Evolutionary conservation across 2,329 filamentous ascomycete genomes (phyloP).

Genomic region (Aspergillus sp.): DNA sequence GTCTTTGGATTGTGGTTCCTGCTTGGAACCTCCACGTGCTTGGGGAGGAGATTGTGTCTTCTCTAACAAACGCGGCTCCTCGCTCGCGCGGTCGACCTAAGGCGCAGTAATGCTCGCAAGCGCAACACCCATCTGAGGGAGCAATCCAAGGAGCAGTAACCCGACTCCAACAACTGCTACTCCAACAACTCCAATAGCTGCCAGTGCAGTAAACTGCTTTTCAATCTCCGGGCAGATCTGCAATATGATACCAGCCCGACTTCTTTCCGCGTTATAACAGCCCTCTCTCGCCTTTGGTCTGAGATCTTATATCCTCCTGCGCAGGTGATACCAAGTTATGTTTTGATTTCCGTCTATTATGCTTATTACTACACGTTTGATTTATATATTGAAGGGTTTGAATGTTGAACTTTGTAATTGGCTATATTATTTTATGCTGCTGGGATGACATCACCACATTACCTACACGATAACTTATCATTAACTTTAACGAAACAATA

Average conservation of each 20-base stretch:
- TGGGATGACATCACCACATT: slow-evolving; percentile 3
- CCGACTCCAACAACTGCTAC: no score
- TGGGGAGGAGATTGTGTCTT: slow-evolving; percentile 61
- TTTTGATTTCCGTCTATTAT: neutral
- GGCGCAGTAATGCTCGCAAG: slow-evolving; percentile 18
- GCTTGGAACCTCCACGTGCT: slow-evolving; percentile 62
- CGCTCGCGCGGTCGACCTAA: slow-evolving; percentile 30
- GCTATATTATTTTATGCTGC: neutral
- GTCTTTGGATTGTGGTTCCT: slow-evolving; percentile 64
- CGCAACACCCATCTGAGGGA: no score
- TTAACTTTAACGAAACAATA: neutral
- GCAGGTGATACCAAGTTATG: neutral
- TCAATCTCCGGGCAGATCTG: no score
- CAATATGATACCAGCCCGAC: neutral
- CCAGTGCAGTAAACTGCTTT: no score
- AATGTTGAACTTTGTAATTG: neutral
- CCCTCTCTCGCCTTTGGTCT: neutral
- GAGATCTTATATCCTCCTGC: neutral
- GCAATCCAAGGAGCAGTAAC: no score
- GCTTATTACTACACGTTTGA: neutral
- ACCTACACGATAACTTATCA: neutral
- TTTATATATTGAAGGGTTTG: neutral
- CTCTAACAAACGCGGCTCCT: slow-evolving; percentile 45
- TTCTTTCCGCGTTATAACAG: neutral
- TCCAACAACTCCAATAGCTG: no score